Conservation (phyloP, 2,329 filamentous ascomycete genomes). For the Thermothelomyces thermophilus region DNA sequence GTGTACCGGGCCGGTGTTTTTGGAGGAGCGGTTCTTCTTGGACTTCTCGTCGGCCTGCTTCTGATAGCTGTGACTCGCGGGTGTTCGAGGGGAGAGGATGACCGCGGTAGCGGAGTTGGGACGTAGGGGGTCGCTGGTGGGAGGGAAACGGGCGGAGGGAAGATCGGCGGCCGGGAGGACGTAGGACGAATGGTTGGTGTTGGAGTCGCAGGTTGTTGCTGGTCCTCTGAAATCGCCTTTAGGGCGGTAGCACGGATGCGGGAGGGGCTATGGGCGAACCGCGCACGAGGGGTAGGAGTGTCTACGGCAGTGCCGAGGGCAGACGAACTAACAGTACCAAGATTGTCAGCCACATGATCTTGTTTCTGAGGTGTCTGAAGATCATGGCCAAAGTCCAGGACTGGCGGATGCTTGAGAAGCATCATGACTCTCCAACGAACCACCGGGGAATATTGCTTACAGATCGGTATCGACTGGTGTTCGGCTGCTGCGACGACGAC, state of each 20-base stretch:
- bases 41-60: not conserved
- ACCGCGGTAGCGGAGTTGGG: conserved; percentile 1
- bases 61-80: conserved; percentile 9
- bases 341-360: not conserved
- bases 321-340: not conserved
- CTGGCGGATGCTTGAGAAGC: not conserved
- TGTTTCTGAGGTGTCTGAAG: not conserved
- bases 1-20: conserved; percentile 1
- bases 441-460: not conserved
- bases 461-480: not conserved
- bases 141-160: conserved; percentile 13
- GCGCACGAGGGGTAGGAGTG: conserved; percentile 1
- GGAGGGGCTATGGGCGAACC: not conserved
- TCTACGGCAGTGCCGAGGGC: not conserved
- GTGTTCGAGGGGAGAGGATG: conserved; percentile 8
- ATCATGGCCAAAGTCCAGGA: not conserved
- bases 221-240: conserved; percentile 6
- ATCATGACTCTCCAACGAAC: not conserved
- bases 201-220: conserved; percentile 5
- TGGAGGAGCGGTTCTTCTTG: conserved; percentile 3
- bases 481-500: conserved; percentile 9
- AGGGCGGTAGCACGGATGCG: conserved; percentile 7
- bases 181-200: not conserved
- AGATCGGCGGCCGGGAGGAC: conserved; percentile 4
- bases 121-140: conserved; percentile 2